Base-by-base conservation (phyloP, 306 rosid species). In the Malus fusca region DNA sequence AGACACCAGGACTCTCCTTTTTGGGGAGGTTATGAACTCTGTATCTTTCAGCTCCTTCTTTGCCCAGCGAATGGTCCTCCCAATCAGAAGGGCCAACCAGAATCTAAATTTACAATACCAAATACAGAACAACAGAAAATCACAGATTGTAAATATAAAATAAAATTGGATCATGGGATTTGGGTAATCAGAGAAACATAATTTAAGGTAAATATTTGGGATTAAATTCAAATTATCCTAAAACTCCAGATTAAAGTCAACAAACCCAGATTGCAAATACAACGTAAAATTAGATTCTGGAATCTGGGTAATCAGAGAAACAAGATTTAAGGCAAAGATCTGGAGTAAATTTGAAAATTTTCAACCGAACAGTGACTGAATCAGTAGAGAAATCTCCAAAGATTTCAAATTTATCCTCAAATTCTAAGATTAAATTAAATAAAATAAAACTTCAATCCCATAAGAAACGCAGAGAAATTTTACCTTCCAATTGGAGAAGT, bases 81-180 rank as follows among this genome's bases (percentile, higher is more conserved):
- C 98, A 94, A 84, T 94, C 98, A 66, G 71, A 76, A 69, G 96
- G 83, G 19, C 97, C 97, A 60, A 94, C 82, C 42, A 94, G 88
- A 86, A 94, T 84, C 97, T 94, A 78, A 79, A 37, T 33, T 72
- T 63, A 56, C 75, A 59, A 37, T 15, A 28, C 35, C 35, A 78
- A 69, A 44, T 33, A 4, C 13, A 77, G 21, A 11, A 4, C 44
- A 42, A 42, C 44, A 9, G 0, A 42, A 40, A 40, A 42, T 0
- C 44, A 40, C 44, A 2, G 44, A 9, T 42, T 0, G 1, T 42
- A 9, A 42, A 42, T 9, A 42, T 0, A 3, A 42, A 9, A 42
- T 42, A 42, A 42, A 42, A 9, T 42, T 42, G 44, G 44, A 42
- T 42, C 10, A 3, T 9, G 44, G 44, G 0, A 42, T 42, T 1